Evolutionary conservation across 1,284 basidiomycete species (phyloP).

Genomic region (Heterobasidion annosum): DNA sequence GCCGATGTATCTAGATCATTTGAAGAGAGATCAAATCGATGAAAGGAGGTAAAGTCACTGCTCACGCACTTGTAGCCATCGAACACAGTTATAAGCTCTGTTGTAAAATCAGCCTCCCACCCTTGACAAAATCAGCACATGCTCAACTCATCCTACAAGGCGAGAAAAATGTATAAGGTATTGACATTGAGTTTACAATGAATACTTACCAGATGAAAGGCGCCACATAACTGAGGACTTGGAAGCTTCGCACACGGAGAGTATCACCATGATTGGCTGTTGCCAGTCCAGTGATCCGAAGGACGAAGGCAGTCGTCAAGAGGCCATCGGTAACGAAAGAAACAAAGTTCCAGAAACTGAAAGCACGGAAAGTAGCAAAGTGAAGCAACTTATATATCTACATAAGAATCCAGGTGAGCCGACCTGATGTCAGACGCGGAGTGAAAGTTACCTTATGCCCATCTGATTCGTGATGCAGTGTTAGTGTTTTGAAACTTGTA

Average conservation of each 20-base stretch:
- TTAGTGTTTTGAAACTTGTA: neutral
- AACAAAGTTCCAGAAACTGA: constrained; percentile 78
- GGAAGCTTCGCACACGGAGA: constrained; percentile 70
- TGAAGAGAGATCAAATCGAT: neutral
- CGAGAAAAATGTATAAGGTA: neutral
- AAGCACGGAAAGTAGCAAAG: constrained; percentile 60
- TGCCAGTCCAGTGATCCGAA: constrained; percentile 62
- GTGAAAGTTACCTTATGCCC: constrained; percentile 45
- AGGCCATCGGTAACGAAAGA: constrained; percentile 66
- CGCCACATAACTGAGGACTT: constrained; percentile 78
- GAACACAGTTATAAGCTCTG: constrained; percentile 74
- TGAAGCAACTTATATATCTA: constrained; percentile 60
- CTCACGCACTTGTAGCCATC: constrained; percentile 69
- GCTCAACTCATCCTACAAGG: constrained; percentile 69
- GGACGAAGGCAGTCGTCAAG: constrained; percentile 61
- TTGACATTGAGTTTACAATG: neutral
- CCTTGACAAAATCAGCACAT: constrained; percentile 1
- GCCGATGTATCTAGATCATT: constrained; percentile 53
- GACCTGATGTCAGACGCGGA: neutral
- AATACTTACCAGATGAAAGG: constrained; percentile 76
- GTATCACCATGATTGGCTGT: constrained; percentile 28
- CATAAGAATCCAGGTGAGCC: neutral
- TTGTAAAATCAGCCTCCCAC: constrained; percentile 6
- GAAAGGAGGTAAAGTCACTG: too few species aligned
- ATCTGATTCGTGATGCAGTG: constrained; percentile 30